A percentile compares a stretch with the other conserved stretches of the same genome.
Evolutionary conservation across 2,329 filamentous ascomycete species (phyloP).

Genomic region (Dothiorella sarmentorum): DNA sequence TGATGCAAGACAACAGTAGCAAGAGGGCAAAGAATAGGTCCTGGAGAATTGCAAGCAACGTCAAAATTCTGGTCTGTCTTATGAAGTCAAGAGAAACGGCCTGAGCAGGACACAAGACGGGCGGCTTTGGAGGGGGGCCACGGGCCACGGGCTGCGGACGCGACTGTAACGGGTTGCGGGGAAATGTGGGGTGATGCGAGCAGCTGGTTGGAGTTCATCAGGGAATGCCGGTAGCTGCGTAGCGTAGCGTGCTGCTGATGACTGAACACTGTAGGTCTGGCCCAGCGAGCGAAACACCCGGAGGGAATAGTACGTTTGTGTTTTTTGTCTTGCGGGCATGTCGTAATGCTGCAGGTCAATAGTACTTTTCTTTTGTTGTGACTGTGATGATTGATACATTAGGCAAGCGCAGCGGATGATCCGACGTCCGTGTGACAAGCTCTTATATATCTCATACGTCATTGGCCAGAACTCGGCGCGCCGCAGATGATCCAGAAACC

Average conservation of each 20-base stretch:
- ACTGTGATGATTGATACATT: background rate
- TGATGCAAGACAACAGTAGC: too few species aligned
- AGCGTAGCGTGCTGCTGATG: background rate
- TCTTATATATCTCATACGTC: background rate
- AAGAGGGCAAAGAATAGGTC: too few species aligned
- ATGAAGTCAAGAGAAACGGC: background rate
- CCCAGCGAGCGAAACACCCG: background rate
- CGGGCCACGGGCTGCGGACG: background rate
- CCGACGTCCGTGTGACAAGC: background rate
- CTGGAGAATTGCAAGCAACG: slow-evolving; percentile 2
- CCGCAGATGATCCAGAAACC: background rate
- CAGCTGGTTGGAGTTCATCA: background rate
- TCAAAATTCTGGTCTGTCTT: background rate
- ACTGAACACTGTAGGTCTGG: too few species aligned
- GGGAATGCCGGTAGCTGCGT: background rate
- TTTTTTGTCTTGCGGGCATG: background rate
- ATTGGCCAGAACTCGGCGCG: background rate
- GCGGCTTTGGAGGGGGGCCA: background rate
- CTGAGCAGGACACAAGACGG: background rate
- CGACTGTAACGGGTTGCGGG: slow-evolving; percentile 1
- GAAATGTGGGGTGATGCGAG: slow-evolving; percentile 12
- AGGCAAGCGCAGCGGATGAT: slow-evolving; percentile 9
- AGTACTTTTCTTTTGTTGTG: background rate
- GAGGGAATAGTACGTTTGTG: background rate
- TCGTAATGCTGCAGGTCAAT: slow-evolving; percentile 4